Percentiles rank a stretch among this genome's conserved stretches.
Evolutionary conservation across 2,329 filamentous ascomycete species (phyloP).

Genomic region (Colletotrichum sp.): DNA sequence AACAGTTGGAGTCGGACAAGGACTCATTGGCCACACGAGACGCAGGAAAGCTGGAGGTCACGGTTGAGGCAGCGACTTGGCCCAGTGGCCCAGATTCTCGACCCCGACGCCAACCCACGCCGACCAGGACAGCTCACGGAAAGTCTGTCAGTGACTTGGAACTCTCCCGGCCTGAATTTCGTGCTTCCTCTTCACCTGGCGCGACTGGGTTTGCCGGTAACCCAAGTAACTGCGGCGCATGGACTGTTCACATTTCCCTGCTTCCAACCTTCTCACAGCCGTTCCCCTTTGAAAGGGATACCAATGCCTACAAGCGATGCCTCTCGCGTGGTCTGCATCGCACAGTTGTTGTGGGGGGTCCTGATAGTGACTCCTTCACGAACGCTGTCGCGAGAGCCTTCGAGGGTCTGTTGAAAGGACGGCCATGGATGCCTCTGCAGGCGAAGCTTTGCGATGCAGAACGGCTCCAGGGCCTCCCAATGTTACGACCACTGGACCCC

Average conservation of each 20-base stretch:
- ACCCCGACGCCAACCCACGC: background rate
- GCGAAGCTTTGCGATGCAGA: slow-evolving; percentile 62
- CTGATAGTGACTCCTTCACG: slow-evolving; percentile 53
- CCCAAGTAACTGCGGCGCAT: slow-evolving; percentile 36
- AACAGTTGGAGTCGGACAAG: slow-evolving; percentile 48
- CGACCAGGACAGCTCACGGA: background rate
- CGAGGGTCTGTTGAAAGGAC: slow-evolving; percentile 50
- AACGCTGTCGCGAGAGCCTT: slow-evolving; percentile 56
- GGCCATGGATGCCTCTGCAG: slow-evolving; percentile 63
- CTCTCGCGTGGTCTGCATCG: slow-evolving; percentile 65
- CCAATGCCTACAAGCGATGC: slow-evolving; percentile 64
- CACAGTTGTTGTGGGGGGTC: slow-evolving; percentile 58
- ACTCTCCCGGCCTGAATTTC: background rate
- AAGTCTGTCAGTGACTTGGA: background rate
- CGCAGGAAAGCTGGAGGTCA: background rate
- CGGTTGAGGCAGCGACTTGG: background rate
- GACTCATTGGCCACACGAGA: background rate
- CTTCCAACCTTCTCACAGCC: slow-evolving; percentile 58
- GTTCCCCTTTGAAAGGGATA: slow-evolving; percentile 67
- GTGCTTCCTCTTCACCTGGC: background rate
- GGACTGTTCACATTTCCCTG: slow-evolving; percentile 66
- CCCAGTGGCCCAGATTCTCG: background rate
- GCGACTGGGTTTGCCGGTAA: background rate
- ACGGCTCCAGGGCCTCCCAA: slow-evolving; percentile 59
- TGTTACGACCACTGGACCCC: slow-evolving; percentile 59